Percentiles rank a stretch among this genome's conserved stretches.
Conservation (phyloP, 495 filamentous ascomycete species). For the Talaromyces borbonicus region DNA sequence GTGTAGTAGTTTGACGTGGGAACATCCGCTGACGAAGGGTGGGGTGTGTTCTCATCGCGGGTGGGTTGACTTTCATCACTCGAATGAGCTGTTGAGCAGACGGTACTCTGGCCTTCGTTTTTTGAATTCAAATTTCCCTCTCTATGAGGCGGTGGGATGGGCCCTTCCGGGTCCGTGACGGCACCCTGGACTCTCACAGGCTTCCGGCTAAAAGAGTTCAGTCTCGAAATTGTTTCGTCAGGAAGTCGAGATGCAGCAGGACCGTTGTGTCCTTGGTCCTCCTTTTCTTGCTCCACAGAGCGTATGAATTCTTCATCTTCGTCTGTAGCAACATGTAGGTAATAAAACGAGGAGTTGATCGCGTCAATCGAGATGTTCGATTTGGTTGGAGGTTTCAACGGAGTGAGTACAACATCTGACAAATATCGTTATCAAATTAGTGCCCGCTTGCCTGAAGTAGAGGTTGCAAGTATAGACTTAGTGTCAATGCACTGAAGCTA, state of each 20-base stretch:
- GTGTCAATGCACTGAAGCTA: too few relatives aligned
- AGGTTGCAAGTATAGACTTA: too few relatives aligned
- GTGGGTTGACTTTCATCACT: neutral
- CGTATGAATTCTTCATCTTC: conserved; percentile 46
- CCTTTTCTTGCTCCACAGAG: conserved; percentile 31
- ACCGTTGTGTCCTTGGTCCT: conserved; percentile 14
- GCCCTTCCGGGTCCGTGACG: conserved; percentile 8
- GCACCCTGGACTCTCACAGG: conserved; percentile 21
- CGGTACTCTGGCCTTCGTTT: neutral
- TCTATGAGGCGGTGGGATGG: conserved; percentile 10
- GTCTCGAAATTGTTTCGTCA: conserved; percentile 9
- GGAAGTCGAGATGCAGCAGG: conserved; percentile 1
- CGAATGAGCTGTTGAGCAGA: neutral
- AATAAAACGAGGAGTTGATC: conserved; percentile 81
- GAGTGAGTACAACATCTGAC: conserved; percentile 90
- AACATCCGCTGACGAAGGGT: neutral
- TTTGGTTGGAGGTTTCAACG: conserved; percentile 75
- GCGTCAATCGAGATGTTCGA: conserved; percentile 75
- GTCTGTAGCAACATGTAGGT: conserved; percentile 66
- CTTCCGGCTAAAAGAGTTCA: conserved; percentile 33
- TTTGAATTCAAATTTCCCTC: neutral
- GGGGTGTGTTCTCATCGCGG: neutral
- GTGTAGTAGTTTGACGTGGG: neutral
- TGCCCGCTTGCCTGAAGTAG: too few relatives aligned
- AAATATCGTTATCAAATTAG: too few relatives aligned